Evolutionary conservation across 768 basidiomycete genomes (phyloP).

Genomic region (Tephrocybe sp.): DNA sequence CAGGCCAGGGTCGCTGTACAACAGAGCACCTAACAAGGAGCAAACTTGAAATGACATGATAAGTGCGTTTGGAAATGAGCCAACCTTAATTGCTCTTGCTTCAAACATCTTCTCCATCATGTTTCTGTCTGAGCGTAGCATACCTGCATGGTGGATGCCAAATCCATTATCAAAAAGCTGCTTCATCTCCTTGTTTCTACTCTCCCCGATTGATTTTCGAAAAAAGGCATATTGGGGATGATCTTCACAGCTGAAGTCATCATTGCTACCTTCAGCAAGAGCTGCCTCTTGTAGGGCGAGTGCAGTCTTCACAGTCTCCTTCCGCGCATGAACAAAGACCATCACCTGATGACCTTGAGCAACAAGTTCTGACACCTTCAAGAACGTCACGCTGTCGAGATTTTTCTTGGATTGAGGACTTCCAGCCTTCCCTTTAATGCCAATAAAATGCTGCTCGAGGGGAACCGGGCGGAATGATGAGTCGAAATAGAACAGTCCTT

Average conservation of each 20-base stretch:
- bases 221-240: slow-evolving; percentile 80
- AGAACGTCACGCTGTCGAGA: slow-evolving; percentile 83
- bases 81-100: slow-evolving; percentile 86
- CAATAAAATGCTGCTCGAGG: slow-evolving; percentile 95
- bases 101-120: slow-evolving; percentile 96
- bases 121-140: slow-evolving; percentile 92
- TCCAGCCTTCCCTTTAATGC: slow-evolving; percentile 85
- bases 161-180: slow-evolving; percentile 89
- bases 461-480: slow-evolving; percentile 96
- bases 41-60: not conserved
- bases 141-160: slow-evolving; percentile 98
- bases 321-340: slow-evolving; percentile 98
- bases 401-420: slow-evolving; percentile 75
- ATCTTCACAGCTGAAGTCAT: slow-evolving; percentile 79
- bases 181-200: slow-evolving; percentile 96
- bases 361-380: slow-evolving; percentile 89
- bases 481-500: slow-evolving; percentile 96
- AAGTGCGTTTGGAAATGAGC: not conserved
- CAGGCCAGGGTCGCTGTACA: slow-evolving; percentile 98
- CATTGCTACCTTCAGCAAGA: slow-evolving; percentile 63
- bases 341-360: slow-evolving; percentile 96
- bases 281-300: slow-evolving; percentile 78
- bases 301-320: slow-evolving; percentile 96
- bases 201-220: slow-evolving; percentile 74
- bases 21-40: slow-evolving; percentile 75